phyloP scores from a whole-genome alignment of 345 rosid species.

The Eucalyptus viminalis region DNA sequence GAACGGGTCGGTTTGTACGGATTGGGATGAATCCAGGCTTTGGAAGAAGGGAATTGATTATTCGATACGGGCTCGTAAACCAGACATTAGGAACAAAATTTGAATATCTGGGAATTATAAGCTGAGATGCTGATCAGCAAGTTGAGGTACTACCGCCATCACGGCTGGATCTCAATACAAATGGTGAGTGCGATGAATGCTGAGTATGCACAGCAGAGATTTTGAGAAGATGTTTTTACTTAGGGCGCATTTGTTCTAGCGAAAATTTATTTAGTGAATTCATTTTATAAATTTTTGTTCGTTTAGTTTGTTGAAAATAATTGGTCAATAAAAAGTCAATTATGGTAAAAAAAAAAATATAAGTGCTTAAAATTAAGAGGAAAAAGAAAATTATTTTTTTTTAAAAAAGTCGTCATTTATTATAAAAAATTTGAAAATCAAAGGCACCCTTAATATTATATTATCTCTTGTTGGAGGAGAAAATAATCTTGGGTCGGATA shows the following conservation, averaged over 20 bases:
- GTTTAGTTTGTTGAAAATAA: background rate
- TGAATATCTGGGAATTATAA: background rate
- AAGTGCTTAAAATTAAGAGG: background rate
- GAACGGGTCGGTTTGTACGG: background rate
- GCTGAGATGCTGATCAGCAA: background rate
- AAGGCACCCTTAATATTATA: background rate
- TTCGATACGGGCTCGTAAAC: background rate
- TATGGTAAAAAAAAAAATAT: background rate
- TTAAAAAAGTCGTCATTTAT: background rate
- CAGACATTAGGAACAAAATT: background rate
- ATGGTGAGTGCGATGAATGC: background rate
- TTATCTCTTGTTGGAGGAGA: background rate
- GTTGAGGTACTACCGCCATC: background rate
- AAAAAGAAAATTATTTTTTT: background rate
- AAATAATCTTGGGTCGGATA: background rate
- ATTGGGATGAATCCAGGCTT: no score
- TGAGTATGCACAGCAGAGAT: background rate
- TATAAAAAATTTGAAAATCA: fast-evolving
- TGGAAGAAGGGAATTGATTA: background rate
- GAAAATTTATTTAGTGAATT: background rate
- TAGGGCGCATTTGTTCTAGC: background rate
- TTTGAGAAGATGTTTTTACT: background rate
- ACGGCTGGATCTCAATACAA: background rate
- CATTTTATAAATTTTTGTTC: fast-evolving
- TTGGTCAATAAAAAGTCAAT: background rate